phyloP scores from a whole-genome alignment of 2,329 filamentous ascomycete species.

The Colletotrichum incanum region DNA sequence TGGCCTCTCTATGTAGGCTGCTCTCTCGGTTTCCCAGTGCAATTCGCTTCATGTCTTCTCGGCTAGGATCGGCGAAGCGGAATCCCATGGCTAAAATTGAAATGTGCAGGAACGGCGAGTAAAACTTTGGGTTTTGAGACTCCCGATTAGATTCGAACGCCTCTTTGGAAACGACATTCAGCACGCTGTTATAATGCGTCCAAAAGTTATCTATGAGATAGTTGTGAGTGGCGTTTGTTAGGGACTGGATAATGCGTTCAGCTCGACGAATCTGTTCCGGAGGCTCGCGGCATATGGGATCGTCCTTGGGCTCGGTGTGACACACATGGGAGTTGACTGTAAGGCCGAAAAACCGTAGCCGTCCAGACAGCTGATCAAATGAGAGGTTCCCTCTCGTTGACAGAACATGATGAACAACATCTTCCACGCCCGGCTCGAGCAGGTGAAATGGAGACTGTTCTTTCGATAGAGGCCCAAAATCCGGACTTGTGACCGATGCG shows the following conservation, averaged over 20 bases:
- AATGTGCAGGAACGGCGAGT: slow-evolving; percentile 68
- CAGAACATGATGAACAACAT: slow-evolving; percentile 64
- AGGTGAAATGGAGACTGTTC: slow-evolving; percentile 55
- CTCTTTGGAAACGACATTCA: slow-evolving; percentile 64
- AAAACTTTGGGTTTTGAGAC: slow-evolving; percentile 63
- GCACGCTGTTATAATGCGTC: slow-evolving; percentile 65
- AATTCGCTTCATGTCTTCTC: slow-evolving; percentile 65
- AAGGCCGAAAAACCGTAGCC: slow-evolving; percentile 68
- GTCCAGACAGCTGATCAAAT: slow-evolving; percentile 66
- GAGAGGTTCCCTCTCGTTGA: slow-evolving; percentile 65
- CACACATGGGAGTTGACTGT: slow-evolving; percentile 67
- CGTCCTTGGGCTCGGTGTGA: slow-evolving; percentile 58
- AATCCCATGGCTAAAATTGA: slow-evolving; percentile 68
- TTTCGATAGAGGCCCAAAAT: slow-evolving; percentile 46
- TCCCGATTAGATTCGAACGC: slow-evolving; percentile 65
- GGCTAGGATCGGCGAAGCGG: slow-evolving; percentile 63
- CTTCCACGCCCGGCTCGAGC: slow-evolving; percentile 60
- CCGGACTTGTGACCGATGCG: slow-evolving; percentile 36
- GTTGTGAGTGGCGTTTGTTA: slow-evolving; percentile 64
- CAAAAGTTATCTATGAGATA: slow-evolving; percentile 69
- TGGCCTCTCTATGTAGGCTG: slow-evolving; percentile 68
- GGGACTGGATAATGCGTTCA: slow-evolving; percentile 63
- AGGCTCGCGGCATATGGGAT: slow-evolving; percentile 56
- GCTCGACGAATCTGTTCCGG: slow-evolving; percentile 62
- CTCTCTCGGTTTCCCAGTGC: slow-evolving; percentile 64